These are phyloP conservation scores for Friedmanniomyces endolithicus DNA, from an alignment of 495 filamentous ascomycete genomes.

Conservation along the genomic window DNA sequence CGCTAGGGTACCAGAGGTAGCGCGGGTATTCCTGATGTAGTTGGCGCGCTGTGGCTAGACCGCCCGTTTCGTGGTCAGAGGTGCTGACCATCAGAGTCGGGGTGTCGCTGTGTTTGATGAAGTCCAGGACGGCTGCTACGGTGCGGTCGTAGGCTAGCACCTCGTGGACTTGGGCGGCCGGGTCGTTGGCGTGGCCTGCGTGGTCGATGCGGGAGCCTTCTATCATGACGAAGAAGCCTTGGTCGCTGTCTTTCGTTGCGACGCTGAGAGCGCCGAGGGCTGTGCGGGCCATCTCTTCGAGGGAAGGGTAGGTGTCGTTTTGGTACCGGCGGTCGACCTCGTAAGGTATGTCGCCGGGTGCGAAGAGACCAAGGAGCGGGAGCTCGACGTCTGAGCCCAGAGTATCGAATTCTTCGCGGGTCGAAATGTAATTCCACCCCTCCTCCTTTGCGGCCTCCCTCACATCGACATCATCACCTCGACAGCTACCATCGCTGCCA, in stretches of 20 bases:
- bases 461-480: slow-evolving; percentile 58
- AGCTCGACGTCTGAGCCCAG: slow-evolving; percentile 66
- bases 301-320: slow-evolving; percentile 69
- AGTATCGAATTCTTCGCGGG: slow-evolving; percentile 64
- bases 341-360: slow-evolving; percentile 70
- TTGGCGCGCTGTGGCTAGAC: slow-evolving; percentile 67
- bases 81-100: slow-evolving; percentile 76
- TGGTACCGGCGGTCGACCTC: slow-evolving; percentile 76
- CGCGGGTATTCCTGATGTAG: slow-evolving; percentile 53
- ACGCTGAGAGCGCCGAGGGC: slow-evolving; percentile 65
- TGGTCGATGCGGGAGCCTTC: slow-evolving; percentile 95
- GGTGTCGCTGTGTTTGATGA: slow-evolving; percentile 58
- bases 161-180: slow-evolving; percentile 87
- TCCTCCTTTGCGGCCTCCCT: slow-evolving; percentile 54
- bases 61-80: slow-evolving; percentile 92
- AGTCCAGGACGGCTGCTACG: slow-evolving; percentile 70
- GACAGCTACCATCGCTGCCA: slow-evolving; percentile 60
- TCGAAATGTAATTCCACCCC: slow-evolving; percentile 66
- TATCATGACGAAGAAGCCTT: slow-evolving; percentile 98
- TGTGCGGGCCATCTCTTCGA: slow-evolving; percentile 82
- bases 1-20: slow-evolving; percentile 77
- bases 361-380: slow-evolving; percentile 79
- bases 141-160: slow-evolving; percentile 84
- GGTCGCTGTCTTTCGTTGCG: slow-evolving; percentile 73
- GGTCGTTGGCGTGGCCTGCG: slow-evolving; percentile 89